Percentiles rank a stretch among this genome's conserved stretches.
phyloP scores from a whole-genome alignment of 768 basidiomycete genomes.

The Rhodosporidiobolus odoratus region DNA sequence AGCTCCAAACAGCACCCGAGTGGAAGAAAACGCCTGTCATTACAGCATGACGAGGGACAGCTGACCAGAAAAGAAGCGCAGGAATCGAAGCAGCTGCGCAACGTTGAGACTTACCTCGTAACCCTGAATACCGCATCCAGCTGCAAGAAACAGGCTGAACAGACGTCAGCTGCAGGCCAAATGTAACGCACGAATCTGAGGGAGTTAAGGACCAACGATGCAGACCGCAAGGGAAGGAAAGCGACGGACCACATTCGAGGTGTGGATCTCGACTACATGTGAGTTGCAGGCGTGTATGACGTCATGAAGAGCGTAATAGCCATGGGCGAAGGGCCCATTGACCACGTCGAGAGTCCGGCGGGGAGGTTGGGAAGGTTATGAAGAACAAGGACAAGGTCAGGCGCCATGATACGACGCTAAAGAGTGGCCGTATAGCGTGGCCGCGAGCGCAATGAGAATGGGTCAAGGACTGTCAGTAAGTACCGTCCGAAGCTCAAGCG shows the following conservation, averaged over 20 bases:
- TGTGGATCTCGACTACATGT: slow-evolving; percentile 40
- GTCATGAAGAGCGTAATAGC: slow-evolving; percentile 39
- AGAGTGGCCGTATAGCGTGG: too few relatives aligned
- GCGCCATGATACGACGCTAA: too few relatives aligned
- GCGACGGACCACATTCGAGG: slow-evolving; percentile 31
- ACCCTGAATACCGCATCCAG: slow-evolving; percentile 27
- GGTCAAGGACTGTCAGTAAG: background rate
- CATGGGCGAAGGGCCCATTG: slow-evolving; percentile 27
- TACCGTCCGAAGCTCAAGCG: background rate
- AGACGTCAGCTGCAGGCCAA: too few relatives aligned
- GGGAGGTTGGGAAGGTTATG: background rate
- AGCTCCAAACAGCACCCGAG: background rate
- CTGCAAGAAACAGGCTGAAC: too few relatives aligned
- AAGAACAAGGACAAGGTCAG: slow-evolving; percentile 11
- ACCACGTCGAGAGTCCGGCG: background rate
- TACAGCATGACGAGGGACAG: background rate
- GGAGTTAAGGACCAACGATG: too few relatives aligned
- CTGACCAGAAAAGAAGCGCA: background rate
- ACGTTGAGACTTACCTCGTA: slow-evolving; percentile 21
- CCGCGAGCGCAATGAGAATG: too few relatives aligned
- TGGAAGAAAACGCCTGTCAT: background rate
- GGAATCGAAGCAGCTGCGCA: background rate
- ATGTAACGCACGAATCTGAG: slow-evolving; percentile 11
- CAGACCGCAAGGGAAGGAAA: background rate
- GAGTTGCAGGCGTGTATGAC: slow-evolving; percentile 38